Evolutionary conservation across 2,329 filamentous ascomycete species (phyloP), one percentile per base, ranked within the genome.

Genomic region (Scopulariopsis brevicaulis): DNA sequence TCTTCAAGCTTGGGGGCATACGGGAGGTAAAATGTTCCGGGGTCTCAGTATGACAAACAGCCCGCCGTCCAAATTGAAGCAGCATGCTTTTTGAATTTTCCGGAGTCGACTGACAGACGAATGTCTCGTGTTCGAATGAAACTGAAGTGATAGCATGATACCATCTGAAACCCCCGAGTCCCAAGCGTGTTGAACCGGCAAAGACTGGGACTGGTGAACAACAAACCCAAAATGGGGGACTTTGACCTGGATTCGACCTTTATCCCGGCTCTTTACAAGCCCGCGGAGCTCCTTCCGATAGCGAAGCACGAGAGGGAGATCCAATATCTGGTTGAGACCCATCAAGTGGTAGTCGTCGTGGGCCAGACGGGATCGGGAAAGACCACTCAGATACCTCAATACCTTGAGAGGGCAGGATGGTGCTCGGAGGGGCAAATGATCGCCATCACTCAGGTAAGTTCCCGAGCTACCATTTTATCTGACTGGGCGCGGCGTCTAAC

Each of bases 281-380:
- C 93, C 1, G 75, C 90, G 4, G 80, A 87, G 8, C 75, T 96
- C 2, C 79, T 99, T 1, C 93, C 94, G 0, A 96, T 99, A 61
- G 84, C 92, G 35, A 87, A 88, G 63, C 87, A 97, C 65, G 84
- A 84, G 62, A 80, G 94, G 59, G 84, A 79, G 57, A 76, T 99
- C 1, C 80, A 96, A 2, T 97, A 96, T 71, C 79, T 92, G 15
- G 82, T 96, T 59, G 93, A 97, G 69, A 91, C 83, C 8, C 83
- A 84, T 62, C 86, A 89, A 0, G 86, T 97, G 59, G 93, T 89
- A 0, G 90, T 97, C 55, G 84, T 97, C 14, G 85, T 97, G 58
- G 94, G 93, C 10, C 91, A 96, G 68, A 97, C 94, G 1, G 94
- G 94, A 4, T 96, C 89, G 25, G 92, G 93, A 50, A 97, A 97